Conservation (phyloP, 2,329 filamentous ascomycete genomes). For the Trichoderma harzianum region DNA sequence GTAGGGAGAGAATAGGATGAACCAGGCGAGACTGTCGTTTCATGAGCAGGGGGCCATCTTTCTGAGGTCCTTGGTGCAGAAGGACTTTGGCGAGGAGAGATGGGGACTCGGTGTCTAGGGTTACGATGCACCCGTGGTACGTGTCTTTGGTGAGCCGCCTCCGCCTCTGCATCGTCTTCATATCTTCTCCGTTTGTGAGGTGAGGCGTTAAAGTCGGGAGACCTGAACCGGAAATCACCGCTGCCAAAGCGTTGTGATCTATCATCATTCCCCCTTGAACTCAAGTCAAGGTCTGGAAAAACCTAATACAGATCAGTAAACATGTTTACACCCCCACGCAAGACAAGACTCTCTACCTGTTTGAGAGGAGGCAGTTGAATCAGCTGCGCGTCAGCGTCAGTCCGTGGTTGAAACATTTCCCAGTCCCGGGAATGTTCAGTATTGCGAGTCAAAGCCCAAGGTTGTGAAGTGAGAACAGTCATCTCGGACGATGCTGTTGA, state of each 20-base stretch:
- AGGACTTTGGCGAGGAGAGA: constrained; percentile 6
- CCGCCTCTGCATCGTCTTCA: constrained; percentile 41
- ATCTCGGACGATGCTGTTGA: constrained; percentile 37
- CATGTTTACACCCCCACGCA: neutral
- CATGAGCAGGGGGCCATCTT: constrained; percentile 33
- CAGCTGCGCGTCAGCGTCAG: constrained; percentile 40
- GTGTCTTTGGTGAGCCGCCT: constrained; percentile 40
- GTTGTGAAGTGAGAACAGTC: constrained; percentile 47
- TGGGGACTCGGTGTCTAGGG: constrained; percentile 26
- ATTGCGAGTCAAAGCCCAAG: constrained; percentile 38
- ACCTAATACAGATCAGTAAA: constrained; percentile 33
- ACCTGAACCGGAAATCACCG: constrained; percentile 26
- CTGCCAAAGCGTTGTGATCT: neutral
- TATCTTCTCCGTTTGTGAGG: constrained; percentile 48
- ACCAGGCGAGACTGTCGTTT: constrained; percentile 8
- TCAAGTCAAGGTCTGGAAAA: constrained; percentile 44
- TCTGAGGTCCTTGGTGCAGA: constrained; percentile 26
- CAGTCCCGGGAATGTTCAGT: constrained; percentile 32
- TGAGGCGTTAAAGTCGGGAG: constrained; percentile 50
- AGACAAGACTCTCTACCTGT: constrained; percentile 39
- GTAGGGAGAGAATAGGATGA: constrained; percentile 26
- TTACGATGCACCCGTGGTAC: constrained; percentile 46
- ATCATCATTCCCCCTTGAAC: neutral
- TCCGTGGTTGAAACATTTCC: constrained; percentile 35
- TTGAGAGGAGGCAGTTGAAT: constrained; percentile 51